Evolutionary conservation across 208 protist genomes (phyloP).

Genomic region (Naegleria lovaniensis): DNA sequence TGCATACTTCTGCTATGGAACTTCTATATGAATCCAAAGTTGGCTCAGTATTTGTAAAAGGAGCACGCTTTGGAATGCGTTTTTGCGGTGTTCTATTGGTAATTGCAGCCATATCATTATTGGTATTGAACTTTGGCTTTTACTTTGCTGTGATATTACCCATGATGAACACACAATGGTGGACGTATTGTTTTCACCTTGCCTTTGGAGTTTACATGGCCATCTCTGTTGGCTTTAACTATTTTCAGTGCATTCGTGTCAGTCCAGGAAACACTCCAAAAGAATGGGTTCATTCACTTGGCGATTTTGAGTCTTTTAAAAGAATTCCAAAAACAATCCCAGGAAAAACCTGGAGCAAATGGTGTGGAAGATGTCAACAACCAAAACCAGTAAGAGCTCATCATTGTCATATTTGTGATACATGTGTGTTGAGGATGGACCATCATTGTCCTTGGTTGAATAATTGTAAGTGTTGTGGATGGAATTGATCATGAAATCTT

Average conservation of each 20-base stretch:
- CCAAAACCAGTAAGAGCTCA: slow-evolving; percentile 69
- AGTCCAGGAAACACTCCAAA: not conserved
- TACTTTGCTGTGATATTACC: not conserved
- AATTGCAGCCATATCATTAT: not conserved
- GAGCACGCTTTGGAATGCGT: not conserved
- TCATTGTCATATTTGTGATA: slow-evolving; percentile 66
- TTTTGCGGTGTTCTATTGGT: not conserved
- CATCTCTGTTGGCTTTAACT: not conserved
- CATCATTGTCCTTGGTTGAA: slow-evolving; percentile 81
- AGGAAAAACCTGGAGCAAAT: slow-evolving; percentile 16
- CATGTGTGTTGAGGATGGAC: slow-evolving; percentile 71
- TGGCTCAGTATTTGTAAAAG: not conserved
- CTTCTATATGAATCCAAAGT: not conserved
- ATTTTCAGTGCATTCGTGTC: not conserved
- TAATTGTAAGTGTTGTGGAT: slow-evolving; percentile 54
- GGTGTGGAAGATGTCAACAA: slow-evolving; percentile 54
- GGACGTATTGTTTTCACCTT: not conserved
- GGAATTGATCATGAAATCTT: no score
- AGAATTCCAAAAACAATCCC: not conserved
- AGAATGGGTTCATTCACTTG: slow-evolving; percentile 20
- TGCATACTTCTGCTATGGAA: not conserved
- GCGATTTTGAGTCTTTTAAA: not conserved
- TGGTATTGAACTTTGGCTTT: not conserved
- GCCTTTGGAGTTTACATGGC: not conserved
- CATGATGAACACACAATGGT: not conserved